Evolutionary conservation across 345 rosid species (phyloP).

Genomic region (Euphorbia peplus): DNA sequence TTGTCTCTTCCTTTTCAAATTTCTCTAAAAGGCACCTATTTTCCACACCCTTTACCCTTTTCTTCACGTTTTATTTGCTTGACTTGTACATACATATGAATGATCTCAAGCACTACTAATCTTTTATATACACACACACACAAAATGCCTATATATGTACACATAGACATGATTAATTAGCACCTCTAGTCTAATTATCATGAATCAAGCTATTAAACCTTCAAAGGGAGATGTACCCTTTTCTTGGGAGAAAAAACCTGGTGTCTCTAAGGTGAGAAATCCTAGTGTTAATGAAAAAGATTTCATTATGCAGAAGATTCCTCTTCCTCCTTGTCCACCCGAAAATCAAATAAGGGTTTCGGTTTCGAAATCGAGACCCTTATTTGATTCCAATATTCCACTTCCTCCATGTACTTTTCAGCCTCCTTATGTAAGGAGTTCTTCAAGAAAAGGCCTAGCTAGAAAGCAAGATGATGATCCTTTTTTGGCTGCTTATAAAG

Average conservation of each 20-base stretch:
- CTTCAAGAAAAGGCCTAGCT: conserved; percentile 27
- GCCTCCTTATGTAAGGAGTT: conserved; percentile 28
- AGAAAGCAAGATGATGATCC: conserved; percentile 37
- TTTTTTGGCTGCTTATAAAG: conserved; percentile 44
- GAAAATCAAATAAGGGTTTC: conserved; percentile 1
- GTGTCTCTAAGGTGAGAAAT: conserved; percentile 27
- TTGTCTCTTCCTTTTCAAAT: not conserved
- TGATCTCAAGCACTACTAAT: not conserved
- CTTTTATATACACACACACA: not conserved
- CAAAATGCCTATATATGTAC: too few species aligned
- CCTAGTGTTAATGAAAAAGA: not conserved
- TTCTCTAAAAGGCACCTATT: not conserved
- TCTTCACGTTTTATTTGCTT: conserved; percentile 18
- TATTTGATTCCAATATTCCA: conserved; percentile 25
- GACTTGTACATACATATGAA: too few species aligned
- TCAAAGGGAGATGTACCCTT: conserved; percentile 32
- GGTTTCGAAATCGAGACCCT: not conserved
- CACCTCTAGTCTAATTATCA: not conserved
- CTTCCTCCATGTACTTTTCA: conserved; percentile 43
- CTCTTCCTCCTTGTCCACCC: conserved; percentile 37
- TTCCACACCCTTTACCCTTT: not conserved
- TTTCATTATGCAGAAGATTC: conserved; percentile 21
- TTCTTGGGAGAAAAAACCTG: conserved; percentile 43
- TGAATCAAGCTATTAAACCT: conserved; percentile 23
- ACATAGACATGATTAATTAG: not conserved